Evolutionary conservation across 208 protist species (phyloP).

Genomic region (Porcisia hertigi): DNA sequence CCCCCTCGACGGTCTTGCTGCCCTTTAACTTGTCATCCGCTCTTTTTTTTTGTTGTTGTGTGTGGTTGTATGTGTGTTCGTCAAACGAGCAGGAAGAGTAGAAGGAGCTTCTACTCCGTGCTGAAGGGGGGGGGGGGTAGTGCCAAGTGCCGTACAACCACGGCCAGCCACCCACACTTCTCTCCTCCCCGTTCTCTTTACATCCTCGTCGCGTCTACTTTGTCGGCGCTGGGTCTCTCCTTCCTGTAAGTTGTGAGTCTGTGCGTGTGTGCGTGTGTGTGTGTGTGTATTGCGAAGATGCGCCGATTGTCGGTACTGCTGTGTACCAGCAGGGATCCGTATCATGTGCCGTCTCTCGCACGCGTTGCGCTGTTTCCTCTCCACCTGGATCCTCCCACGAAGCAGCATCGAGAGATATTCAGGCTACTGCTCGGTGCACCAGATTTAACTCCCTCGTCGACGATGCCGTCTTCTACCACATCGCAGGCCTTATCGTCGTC

Average conservation of each 20-base stretch:
- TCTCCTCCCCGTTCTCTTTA: not conserved
- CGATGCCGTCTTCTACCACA: not conserved
- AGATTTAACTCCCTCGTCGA: constrained; percentile 10
- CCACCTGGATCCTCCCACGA: constrained; percentile 86
- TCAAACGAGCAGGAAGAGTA: no score
- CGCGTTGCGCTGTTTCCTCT: constrained; percentile 85
- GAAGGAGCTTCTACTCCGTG: no score
- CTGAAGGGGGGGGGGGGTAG: no score
- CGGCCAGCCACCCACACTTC: not conserved
- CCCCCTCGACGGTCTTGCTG: not conserved
- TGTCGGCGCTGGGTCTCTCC: not conserved
- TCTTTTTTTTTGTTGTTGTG: not conserved
- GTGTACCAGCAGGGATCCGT: constrained; percentile 24
- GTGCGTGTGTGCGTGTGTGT: not conserved
- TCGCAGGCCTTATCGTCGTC: not conserved
- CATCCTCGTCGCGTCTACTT: not conserved
- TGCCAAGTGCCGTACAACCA: no score
- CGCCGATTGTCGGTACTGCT: constrained; percentile 10
- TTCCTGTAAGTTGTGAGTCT: not conserved
- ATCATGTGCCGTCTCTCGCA: constrained; percentile 37
- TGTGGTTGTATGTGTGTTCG: not conserved
- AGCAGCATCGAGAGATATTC: constrained; percentile 84
- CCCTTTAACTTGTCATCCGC: not conserved
- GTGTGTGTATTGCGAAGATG: constrained; percentile 2
- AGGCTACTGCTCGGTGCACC: constrained; percentile 68